A percentile compares a stretch with the other conserved stretches of the same genome.
phyloP scores from a whole-genome alignment of 2,329 filamentous ascomycete genomes.

The Sclerotinia spermophila region DNA sequence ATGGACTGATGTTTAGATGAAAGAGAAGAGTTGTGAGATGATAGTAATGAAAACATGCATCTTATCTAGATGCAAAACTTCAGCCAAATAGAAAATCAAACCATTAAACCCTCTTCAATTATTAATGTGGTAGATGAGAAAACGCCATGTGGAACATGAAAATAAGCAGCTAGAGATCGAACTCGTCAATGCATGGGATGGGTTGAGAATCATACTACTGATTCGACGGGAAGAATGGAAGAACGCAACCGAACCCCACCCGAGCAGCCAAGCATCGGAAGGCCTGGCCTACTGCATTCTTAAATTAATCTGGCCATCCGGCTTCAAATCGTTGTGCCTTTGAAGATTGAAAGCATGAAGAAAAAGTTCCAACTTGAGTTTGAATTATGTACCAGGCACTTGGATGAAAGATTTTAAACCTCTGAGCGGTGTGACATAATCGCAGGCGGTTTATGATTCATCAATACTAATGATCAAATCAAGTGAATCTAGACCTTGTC shows the following conservation, averaged over 20 bases:
- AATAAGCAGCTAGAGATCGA: background rate
- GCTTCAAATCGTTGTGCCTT: background rate
- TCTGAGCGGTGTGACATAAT: background rate
- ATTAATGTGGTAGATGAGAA: background rate
- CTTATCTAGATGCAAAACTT: background rate
- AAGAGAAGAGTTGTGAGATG: background rate
- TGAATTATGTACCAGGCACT: background rate
- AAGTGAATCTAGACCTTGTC: background rate
- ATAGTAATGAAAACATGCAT: background rate
- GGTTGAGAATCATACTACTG: background rate
- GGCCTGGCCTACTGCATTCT: background rate
- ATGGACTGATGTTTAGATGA: background rate
- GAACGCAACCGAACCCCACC: background rate
- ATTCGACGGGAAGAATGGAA: slow-evolving; percentile 3
- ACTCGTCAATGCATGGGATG: background rate
- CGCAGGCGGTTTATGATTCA: background rate
- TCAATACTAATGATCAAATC: background rate
- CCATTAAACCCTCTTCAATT: background rate
- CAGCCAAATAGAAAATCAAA: background rate
- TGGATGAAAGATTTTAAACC: background rate
- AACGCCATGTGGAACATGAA: slow-evolving; percentile 8
- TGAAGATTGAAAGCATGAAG: background rate
- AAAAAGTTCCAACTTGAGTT: background rate
- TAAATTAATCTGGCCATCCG: slow-evolving; percentile 1
- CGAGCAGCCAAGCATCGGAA: background rate